phyloP scores from a whole-genome alignment of 495 filamentous ascomycete genomes.

The Tuber borchii region DNA sequence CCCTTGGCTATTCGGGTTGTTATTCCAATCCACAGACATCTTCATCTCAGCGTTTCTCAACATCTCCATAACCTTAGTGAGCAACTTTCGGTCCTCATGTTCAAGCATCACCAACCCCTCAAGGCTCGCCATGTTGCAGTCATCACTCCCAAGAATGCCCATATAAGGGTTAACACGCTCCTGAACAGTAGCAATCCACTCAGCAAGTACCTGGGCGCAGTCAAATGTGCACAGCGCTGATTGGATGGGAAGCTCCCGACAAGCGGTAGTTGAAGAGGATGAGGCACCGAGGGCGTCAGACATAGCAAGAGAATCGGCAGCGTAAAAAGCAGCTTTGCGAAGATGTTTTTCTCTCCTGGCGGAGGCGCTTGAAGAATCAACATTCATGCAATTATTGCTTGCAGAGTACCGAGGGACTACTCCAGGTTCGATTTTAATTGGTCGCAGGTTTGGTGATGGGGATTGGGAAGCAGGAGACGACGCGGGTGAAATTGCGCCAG shows the following conservation, averaged over 20 bases:
- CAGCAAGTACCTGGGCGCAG: conserved; percentile 91
- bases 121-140: conserved; percentile 67
- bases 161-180: conserved; percentile 85
- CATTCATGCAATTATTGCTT: conserved; percentile 14
- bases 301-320: conserved; percentile 85
- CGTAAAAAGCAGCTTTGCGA: conserved; percentile 88
- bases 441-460: conserved; percentile 45
- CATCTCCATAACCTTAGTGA: conserved; percentile 78
- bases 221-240: conserved; percentile 92
- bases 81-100: conserved; percentile 81
- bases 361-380: conserved; percentile 45
- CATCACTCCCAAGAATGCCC: conserved; percentile 76
- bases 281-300: conserved; percentile 73
- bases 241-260: conserved; percentile 84
- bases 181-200: conserved; percentile 93
- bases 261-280: conserved; percentile 69
- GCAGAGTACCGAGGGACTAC: conserved; percentile 42
- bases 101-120: conserved; percentile 84
- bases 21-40: conserved; percentile 54
- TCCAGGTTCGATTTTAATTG: conserved; percentile 40
- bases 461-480: conserved; percentile 52
- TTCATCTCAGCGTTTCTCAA: conserved; percentile 72
- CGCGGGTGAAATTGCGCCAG: conserved; percentile 50
- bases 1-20: conserved; percentile 60
- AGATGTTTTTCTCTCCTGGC: conserved; percentile 77